Evolutionary conservation across 768 basidiomycete species (phyloP).

Genomic region (Coprinopsis marcescibilis): DNA sequence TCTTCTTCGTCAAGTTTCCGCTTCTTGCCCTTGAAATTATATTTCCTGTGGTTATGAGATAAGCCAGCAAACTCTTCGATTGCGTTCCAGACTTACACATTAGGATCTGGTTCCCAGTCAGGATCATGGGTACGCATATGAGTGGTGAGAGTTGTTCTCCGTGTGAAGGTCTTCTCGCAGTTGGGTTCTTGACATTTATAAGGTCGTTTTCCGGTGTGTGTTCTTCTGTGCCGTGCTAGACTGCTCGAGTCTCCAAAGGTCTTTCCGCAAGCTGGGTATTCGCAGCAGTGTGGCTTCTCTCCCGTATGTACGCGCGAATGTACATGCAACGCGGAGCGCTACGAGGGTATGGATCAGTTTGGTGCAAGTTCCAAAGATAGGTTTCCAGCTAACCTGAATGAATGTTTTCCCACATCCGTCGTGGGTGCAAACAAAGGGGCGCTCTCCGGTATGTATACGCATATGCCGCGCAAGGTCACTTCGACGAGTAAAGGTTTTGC

Average conservation of each 20-base stretch:
- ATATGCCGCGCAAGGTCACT: conserved; percentile 83
- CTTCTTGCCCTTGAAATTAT: conserved; percentile 74
- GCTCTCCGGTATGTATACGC: conserved; percentile 87
- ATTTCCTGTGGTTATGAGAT: conserved; percentile 43
- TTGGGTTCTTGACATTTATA: conserved; percentile 81
- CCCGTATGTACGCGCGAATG: conserved; percentile 89
- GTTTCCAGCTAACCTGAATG: conserved; percentile 60
- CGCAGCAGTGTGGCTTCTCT: conserved; percentile 88
- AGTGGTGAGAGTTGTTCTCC: conserved; percentile 76
- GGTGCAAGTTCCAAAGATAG: conserved; percentile 2
- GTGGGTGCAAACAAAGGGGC: conserved; percentile 73
- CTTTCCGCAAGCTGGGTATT: conserved; percentile 82
- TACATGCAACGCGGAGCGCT: conserved; percentile 88
- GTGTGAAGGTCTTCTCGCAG: conserved; percentile 85
- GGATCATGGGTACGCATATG: conserved; percentile 90
- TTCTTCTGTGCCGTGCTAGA: conserved; percentile 85
- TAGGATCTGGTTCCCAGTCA: conserved; percentile 78
- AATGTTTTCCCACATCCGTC: conserved; percentile 82
- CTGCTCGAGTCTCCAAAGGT: conserved; percentile 90
- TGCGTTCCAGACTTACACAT: conserved; percentile 48
- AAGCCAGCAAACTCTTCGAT: not conserved
- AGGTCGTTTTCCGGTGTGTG: conserved; percentile 81
- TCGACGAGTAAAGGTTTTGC: conserved; percentile 75
- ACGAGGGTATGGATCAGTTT: conserved; percentile 15
- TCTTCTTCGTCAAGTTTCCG: conserved; percentile 59